These are phyloP conservation scores for Neonectria coccinea DNA, from an alignment of 2,329 filamentous ascomycete genomes.

Conservation along the genomic window DNA sequence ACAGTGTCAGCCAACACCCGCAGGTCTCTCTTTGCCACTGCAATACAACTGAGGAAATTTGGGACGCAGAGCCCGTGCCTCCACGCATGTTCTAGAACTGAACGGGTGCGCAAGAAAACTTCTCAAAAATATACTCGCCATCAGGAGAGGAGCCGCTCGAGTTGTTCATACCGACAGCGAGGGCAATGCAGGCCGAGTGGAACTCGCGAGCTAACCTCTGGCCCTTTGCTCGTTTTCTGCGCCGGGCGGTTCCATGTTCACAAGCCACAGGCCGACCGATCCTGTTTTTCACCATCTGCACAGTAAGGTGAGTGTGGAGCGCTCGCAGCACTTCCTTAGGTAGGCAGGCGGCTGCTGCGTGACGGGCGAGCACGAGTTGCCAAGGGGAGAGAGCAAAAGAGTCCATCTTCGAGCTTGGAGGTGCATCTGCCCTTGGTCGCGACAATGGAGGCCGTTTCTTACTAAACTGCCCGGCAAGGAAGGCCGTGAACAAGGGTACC, in stretches of 20 bases:
- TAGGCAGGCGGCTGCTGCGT: conserved; percentile 21
- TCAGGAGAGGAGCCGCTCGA: conserved; percentile 8
- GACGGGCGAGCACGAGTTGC: not conserved
- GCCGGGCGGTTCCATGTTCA: conserved; percentile 22
- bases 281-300: conserved; percentile 18
- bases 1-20: not conserved
- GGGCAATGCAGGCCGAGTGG: conserved; percentile 9
- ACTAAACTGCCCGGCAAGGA: conserved; percentile 10
- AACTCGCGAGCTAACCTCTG: conserved; percentile 18
- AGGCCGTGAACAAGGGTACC: conserved; percentile 19
- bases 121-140: not conserved
- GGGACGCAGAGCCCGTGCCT: conserved; percentile 10
- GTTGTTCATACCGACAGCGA: conserved; percentile 1
- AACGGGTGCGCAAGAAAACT: not conserved
- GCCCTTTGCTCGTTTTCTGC: conserved; percentile 20
- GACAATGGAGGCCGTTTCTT: conserved; percentile 19
- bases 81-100: conserved; percentile 8
- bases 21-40: conserved; percentile 10
- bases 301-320: conserved; percentile 20
- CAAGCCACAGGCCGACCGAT: conserved; percentile 7
- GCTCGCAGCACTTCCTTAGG: conserved; percentile 24
- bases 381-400: not conserved
- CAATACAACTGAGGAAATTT: not conserved
- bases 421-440: conserved; percentile 18
- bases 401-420: conserved; percentile 16